Base-by-base conservation (phyloP, 2,329 filamentous ascomycete genomes). In the Cercospora berteroae region DNA sequence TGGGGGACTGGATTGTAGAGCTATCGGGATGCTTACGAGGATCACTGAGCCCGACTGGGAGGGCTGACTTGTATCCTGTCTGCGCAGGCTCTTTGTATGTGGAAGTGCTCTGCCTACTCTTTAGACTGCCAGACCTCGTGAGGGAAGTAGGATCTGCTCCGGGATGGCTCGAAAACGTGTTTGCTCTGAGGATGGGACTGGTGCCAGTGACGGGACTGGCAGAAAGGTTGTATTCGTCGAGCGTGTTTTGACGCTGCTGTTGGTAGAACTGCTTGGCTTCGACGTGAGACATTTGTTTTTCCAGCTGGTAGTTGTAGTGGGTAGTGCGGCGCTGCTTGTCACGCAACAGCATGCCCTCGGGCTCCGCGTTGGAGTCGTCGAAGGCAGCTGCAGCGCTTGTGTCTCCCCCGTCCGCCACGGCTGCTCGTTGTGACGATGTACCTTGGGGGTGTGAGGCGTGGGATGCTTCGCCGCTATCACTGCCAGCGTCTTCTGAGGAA, bases 231-330 rank as follows among this genome's bases (percentile, higher is more conserved):
- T 69, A 60, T 23, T 73, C 80, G 75, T 76, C 76, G 70, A 83
- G 76, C 48, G 81, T 83, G 69, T 90, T 90, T 66, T 89, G 83
- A 79, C 93, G 91, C 79, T 92, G 93, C 72, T 92, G 87, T 81
- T 97, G 94, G 79, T 97, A 99, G 82, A 98, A 96, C 70, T 97
- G 86, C 80, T 97, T 98, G 67, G 94, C 92, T 78, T 99, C 95
- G 27, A 92, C 90, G 79, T 97, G 93, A 76, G 90, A 96, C 88
- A 97, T 91, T 76, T 94, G 92, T 75, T 95, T 96, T 80, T 99
- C 95, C 63, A 92, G 91, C 62, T 94, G 90, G 75, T 94, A 93
- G 79, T 97, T 94, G 81, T 96, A 97, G 77, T 93, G 96, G 20
- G 94, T 92, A 8, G 93, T 97, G 77, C 89, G 90, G 66, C 84